Percentiles rank a stretch among this genome's conserved stretches.
phyloP scores from a whole-genome alignment of 139 green algal species.

The Pleodorina starrii region DNA sequence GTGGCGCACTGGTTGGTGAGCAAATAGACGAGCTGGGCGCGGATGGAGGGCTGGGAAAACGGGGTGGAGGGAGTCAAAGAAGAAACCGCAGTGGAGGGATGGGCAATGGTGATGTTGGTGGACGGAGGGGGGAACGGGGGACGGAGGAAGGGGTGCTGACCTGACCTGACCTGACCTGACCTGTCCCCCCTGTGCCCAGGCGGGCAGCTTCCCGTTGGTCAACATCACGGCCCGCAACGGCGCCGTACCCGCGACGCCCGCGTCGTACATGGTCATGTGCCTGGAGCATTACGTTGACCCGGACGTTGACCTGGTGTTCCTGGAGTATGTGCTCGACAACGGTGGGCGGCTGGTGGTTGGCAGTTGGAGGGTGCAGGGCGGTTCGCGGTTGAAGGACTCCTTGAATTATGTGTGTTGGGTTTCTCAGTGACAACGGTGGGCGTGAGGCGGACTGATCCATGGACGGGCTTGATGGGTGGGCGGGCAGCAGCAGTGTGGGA shows the following conservation, averaged over 20 bases:
- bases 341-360: too few species aligned
- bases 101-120: not conserved
- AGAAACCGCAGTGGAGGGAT: not conserved
- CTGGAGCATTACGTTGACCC: conserved; percentile 46
- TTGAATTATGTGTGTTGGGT: too few species aligned
- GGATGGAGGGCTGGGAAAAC: not conserved
- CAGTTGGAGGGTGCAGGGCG: too few species aligned
- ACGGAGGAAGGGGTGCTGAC: not conserved
- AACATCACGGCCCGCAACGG: conserved; percentile 45
- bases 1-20: conserved; percentile 8
- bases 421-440: too few species aligned
- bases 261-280: conserved; percentile 54
- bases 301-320: conserved; percentile 56
- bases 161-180: not conserved
- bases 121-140: not conserved
- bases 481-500: too few species aligned
- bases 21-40: not conserved
- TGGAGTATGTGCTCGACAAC: conserved; percentile 54
- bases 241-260: conserved; percentile 51
- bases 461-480: too few species aligned
- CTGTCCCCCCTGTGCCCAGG: not conserved
- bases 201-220: not conserved
- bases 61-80: not conserved
- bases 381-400: too few species aligned
- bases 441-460: too few species aligned